Evolutionary conservation across 805 yeast genomes (phyloP).

Genomic region (Zygoascus bituminiphila): DNA sequence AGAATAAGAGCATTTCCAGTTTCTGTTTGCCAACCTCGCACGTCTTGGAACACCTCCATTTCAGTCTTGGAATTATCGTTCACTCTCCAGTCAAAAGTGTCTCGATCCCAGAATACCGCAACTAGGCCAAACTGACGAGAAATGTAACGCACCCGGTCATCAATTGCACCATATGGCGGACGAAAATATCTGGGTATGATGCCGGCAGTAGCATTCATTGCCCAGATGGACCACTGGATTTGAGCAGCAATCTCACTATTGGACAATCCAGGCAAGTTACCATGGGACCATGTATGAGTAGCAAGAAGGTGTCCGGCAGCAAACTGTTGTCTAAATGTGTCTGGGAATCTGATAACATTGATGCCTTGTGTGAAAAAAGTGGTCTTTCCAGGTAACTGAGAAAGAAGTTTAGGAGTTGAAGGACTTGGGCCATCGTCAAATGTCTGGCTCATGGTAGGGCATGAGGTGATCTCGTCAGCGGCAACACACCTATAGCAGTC

Average conservation of each 20-base stretch:
- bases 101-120: constrained; percentile 85
- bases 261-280: constrained; percentile 64
- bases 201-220: constrained; percentile 88
- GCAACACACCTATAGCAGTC: constrained; percentile 77
- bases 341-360: constrained; percentile 70
- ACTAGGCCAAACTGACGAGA: constrained; percentile 80
- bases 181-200: constrained; percentile 89
- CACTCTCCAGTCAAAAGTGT: constrained; percentile 85
- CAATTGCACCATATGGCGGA: constrained; percentile 95
- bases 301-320: constrained; percentile 70
- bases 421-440: constrained; percentile 94
- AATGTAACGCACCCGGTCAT: constrained; percentile 73
- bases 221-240: constrained; percentile 94
- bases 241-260: constrained; percentile 85
- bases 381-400: constrained; percentile 44
- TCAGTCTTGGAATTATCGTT: constrained; percentile 44
- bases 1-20: constrained; percentile 53
- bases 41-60: constrained; percentile 46
- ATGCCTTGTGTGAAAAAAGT: constrained; percentile 85
- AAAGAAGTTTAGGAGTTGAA: constrained; percentile 53
- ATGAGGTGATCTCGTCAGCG: constrained; percentile 67
- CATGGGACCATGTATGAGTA: constrained; percentile 90
- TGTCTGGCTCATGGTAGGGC: constrained; percentile 70
- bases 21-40: constrained; percentile 42
- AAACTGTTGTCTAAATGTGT: constrained; percentile 50